phyloP scores from a whole-genome alignment of 2,329 filamentous ascomycete genomes.

The Emergomyces pasteurianus region DNA sequence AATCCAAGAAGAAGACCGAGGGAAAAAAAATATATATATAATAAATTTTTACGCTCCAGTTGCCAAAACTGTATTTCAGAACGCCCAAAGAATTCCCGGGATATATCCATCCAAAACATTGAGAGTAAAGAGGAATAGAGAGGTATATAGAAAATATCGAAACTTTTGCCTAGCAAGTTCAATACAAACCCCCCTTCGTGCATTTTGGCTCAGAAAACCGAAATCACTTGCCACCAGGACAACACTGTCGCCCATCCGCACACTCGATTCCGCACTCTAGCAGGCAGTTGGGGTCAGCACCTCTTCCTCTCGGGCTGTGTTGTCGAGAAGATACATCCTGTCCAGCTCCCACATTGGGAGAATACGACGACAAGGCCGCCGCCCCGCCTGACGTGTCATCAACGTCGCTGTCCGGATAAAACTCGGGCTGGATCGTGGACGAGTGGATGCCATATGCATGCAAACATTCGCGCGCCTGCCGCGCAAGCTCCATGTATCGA shows the following conservation, averaged over 20 bases:
- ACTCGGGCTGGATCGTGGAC: constrained; percentile 95
- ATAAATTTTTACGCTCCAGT: not conserved
- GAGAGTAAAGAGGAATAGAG: not conserved
- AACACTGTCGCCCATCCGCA: constrained; percentile 30
- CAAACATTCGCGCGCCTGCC: constrained; percentile 71
- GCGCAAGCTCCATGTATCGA: constrained; percentile 83
- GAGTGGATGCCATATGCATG: constrained; percentile 95
- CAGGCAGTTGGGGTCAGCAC: constrained; percentile 32
- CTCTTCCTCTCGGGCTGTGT: constrained; percentile 25
- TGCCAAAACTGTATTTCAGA: not conserved
- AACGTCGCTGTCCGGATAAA: constrained; percentile 26
- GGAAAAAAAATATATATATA: too few relatives aligned
- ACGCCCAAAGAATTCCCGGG: not conserved
- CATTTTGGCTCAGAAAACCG: too few relatives aligned
- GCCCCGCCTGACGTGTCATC: constrained; percentile 17
- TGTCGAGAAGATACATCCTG: not conserved
- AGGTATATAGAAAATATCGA: not conserved
- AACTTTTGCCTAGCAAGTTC: not conserved
- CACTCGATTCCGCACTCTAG: constrained; percentile 38
- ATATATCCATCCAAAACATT: not conserved
- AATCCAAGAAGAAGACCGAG: too few relatives aligned
- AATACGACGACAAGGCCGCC: not conserved
- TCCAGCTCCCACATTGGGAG: not conserved
- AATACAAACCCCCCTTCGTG: too few relatives aligned
- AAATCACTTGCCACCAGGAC: constrained; percentile 12